phyloP scores from a whole-genome alignment of 1,284 basidiomycete species.

The Meira miltonrushii region DNA sequence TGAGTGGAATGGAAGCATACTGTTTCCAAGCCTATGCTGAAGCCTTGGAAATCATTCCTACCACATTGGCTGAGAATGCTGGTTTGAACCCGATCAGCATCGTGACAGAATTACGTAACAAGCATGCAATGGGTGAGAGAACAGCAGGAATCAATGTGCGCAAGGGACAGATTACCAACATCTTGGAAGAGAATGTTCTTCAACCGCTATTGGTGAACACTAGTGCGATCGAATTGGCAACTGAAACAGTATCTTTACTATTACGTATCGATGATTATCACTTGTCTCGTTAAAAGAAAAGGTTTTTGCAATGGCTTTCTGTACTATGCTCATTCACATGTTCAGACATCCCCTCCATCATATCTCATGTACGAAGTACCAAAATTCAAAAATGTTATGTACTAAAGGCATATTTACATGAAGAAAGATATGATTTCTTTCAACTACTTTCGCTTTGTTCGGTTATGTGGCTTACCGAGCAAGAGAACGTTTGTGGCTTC shows the following conservation, averaged over 20 bases:
- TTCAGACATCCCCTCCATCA: too few relatives aligned
- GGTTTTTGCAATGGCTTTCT: too few relatives aligned
- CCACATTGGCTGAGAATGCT: conserved; percentile 95
- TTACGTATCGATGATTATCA: conserved; percentile 76
- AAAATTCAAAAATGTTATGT: too few relatives aligned
- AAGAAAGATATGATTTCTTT: too few relatives aligned
- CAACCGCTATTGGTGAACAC: conserved; percentile 94
- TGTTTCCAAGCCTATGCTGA: conserved; percentile 98
- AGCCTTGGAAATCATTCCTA: conserved; percentile 95
- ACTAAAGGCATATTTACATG: too few relatives aligned
- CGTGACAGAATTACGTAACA: conserved; percentile 93
- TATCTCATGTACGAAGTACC: too few relatives aligned
- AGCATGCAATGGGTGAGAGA: conserved; percentile 88
- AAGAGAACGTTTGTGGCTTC: too few relatives aligned
- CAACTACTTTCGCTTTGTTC: too few relatives aligned
- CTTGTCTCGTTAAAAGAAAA: not conserved
- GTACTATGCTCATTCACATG: too few relatives aligned
- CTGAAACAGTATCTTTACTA: conserved; percentile 94
- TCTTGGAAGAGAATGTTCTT: conserved; percentile 92
- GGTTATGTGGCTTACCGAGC: too few relatives aligned
- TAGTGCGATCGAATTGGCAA: conserved; percentile 87
- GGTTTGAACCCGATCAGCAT: conserved; percentile 97
- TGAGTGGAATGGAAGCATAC: conserved; percentile 98
- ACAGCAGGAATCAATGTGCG: conserved; percentile 93
- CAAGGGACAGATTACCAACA: conserved; percentile 90